phyloP scores from a whole-genome alignment of 2,329 filamentous ascomycete species.

The Colletotrichum brevisporum region DNA sequence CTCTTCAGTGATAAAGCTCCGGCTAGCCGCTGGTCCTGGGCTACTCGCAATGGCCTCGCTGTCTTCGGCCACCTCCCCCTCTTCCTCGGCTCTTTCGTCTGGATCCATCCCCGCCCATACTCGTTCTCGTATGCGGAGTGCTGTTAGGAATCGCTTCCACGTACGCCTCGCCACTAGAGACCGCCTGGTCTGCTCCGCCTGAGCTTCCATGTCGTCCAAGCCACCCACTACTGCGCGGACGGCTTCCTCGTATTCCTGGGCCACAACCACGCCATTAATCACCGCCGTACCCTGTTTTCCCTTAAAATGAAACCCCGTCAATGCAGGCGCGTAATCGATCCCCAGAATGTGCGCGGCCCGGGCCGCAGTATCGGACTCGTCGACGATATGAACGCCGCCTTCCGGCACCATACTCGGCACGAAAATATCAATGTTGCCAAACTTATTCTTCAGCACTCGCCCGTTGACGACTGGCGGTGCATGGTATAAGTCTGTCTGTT shows the following conservation, averaged over 20 bases:
- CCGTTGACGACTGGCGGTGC: constrained; percentile 83
- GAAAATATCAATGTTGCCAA: constrained; percentile 94
- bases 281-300: constrained; percentile 90
- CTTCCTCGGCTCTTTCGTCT: constrained; percentile 59
- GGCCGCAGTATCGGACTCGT: constrained; percentile 67
- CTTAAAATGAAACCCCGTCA: constrained; percentile 91
- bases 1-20: too few species aligned
- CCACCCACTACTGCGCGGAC: constrained; percentile 78
- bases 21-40: too few species aligned
- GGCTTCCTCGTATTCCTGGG: constrained; percentile 79
- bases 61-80: constrained; percentile 23
- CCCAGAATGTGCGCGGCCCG: constrained; percentile 82
- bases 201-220: constrained; percentile 75
- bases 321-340: constrained; percentile 89
- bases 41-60: background rate
- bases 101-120: constrained; percentile 73
- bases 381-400: constrained; percentile 80
- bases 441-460: constrained; percentile 88
- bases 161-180: constrained; percentile 81
- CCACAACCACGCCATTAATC: constrained; percentile 82
- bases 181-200: constrained; percentile 77
- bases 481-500: constrained; percentile 80
- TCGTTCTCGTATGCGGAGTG: constrained; percentile 80
- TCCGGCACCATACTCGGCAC: constrained; percentile 91
- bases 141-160: constrained; percentile 78